Percentiles rank a stretch among this genome's conserved stretches.
Conservation (phyloP, 2,329 filamentous ascomycete species). For the Pyrenophora seminiperda region DNA sequence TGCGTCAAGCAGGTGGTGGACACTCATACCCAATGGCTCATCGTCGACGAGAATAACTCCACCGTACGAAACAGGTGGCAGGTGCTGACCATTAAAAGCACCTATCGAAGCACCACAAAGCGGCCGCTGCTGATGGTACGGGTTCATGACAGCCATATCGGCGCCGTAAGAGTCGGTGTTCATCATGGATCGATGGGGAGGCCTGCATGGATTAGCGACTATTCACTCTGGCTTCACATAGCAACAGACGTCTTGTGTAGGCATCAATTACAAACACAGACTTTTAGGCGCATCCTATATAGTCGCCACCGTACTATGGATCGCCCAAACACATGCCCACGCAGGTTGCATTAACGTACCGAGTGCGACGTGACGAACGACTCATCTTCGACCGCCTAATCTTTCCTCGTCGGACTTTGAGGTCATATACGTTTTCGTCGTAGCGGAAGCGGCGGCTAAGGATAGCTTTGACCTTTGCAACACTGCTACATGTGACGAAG, state of each 20-base stretch:
- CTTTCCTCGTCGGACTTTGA: conserved; percentile 75
- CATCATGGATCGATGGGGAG: conserved; percentile 50
- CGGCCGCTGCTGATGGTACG: conserved; percentile 77
- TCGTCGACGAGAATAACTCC: conserved; percentile 85
- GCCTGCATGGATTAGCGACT: conserved; percentile 10
- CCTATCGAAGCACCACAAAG: conserved; percentile 90
- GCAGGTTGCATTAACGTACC: conserved; percentile 6
- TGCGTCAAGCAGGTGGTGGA: conserved; percentile 90
- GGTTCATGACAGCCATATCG: conserved; percentile 62
- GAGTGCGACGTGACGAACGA: conserved; percentile 36
- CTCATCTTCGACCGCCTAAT: conserved; percentile 65
- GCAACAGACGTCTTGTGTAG: neutral
- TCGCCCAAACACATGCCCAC: too few relatives aligned
- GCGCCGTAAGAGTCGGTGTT: conserved; percentile 43
- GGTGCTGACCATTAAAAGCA: conserved; percentile 82
- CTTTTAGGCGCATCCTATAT: too few relatives aligned
- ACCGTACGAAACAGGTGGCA: conserved; percentile 89
- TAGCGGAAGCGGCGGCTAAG: conserved; percentile 73
- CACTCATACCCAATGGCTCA: conserved; percentile 88
- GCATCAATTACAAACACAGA: too few relatives aligned
- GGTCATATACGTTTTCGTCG: conserved; percentile 65
- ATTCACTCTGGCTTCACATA: neutral
- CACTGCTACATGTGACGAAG: conserved; percentile 76
- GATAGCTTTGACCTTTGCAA: conserved; percentile 72
- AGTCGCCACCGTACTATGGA: too few relatives aligned